These are phyloP conservation scores for Salvia sclarea DNA, from an alignment of 305 asterid species.

Conservation along the genomic window DNA sequence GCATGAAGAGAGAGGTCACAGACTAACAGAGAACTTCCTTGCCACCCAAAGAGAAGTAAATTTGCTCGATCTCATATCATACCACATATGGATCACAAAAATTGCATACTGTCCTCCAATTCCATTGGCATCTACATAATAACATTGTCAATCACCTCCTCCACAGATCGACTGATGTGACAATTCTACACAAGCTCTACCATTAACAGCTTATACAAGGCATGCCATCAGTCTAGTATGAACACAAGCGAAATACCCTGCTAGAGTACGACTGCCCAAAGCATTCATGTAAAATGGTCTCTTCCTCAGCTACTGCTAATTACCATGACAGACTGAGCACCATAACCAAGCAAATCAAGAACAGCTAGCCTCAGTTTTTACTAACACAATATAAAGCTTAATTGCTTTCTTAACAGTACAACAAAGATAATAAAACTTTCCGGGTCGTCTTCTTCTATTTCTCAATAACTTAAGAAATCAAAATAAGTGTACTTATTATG, in stretches of 20 bases:
- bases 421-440: background rate
- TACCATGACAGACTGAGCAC: slow-evolving; percentile 2
- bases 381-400: background rate
- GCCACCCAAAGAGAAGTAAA: background rate
- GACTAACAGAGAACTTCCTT: background rate
- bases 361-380: background rate
- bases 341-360: slow-evolving; percentile 13
- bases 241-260: background rate
- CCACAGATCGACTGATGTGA: slow-evolving; percentile 9
- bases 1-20: slow-evolving; percentile 11
- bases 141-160: background rate
- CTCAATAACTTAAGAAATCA: background rate
- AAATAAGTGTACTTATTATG: background rate
- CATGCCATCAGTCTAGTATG: background rate
- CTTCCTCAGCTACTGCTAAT: slow-evolving; percentile 21
- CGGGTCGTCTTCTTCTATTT: background rate
- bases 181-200: slow-evolving; percentile 1
- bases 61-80: background rate
- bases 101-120: background rate
- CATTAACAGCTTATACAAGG: slow-evolving; percentile 8
- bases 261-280: background rate
- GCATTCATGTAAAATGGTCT: slow-evolving; percentile 25
- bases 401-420: background rate
- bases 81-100: background rate
- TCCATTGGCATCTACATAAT: background rate